Base-by-base conservation (phyloP, 352 stramenopile species). In the Phytophthora podocarpi region DNA sequence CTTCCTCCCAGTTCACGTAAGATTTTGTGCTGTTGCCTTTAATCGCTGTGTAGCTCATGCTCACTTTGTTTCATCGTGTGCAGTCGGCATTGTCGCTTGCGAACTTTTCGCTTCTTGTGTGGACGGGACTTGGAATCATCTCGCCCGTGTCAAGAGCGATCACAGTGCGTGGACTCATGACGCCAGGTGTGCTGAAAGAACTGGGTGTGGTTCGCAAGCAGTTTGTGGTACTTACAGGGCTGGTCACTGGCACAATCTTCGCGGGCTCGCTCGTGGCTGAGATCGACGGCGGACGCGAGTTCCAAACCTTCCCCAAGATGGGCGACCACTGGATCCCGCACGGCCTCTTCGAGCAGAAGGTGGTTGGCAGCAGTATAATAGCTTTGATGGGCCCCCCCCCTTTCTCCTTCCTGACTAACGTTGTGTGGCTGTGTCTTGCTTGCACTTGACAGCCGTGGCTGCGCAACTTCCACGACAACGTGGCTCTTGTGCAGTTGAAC, bases 271-370 rank as follows among this genome's bases (percentile, higher is more conserved):
- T 84, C 0, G 96, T 99, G 2, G 96, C 97, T 1, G 95, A 97
- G 32, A 99, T 98, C 65, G 96, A 98, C 71, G 97, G 93, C 0
- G 97, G 97, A n/a, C 83, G 86, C 13, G 95, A 95, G n/a, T 99
- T 97, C 86, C 99, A 99, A 70, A 97, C 87, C 39, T 99, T 95
- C 47, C 97, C 97, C 15, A 94, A 95, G 55, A 98, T 98, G 93
- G 72, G 76, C 36, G 81, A 86, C 16, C 73, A 74, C 23, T 98
- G 89, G 89, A 91, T 99, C 46, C 96, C 97, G 8, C 59, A 80
- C 12, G 78, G 78, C 0, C 46, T 90, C 16, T 83, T 90, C 42
- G 81, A 87, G 6, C 68, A 81, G 12, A 74, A 67, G 62, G 81
- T 89, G 16, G 59, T 51, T 18, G 21, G n/a, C n/a, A n/a, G n/a